Conservation (phyloP, 2,329 filamentous ascomycete species). For the Eutypella sp. region DNA sequence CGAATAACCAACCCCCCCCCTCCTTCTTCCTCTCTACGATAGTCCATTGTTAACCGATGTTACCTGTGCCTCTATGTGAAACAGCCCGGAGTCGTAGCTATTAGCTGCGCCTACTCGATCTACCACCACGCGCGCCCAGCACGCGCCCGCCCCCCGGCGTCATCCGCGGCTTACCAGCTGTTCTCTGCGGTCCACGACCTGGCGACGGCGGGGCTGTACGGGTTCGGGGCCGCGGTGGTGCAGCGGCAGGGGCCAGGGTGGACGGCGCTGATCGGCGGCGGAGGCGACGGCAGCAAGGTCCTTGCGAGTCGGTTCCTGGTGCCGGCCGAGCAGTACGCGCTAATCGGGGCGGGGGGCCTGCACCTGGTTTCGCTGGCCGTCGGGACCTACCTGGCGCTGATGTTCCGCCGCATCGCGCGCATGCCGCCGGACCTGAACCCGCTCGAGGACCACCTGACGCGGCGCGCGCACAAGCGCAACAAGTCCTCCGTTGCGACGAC, state of each 20-base stretch:
- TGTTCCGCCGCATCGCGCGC: conserved; percentile 75
- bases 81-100: conserved; percentile 69
- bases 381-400: conserved; percentile 68
- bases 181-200: conserved; percentile 74
- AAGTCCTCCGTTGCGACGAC: conserved; percentile 50
- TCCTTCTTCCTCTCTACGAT: neutral
- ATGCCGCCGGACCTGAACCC: conserved; percentile 96
- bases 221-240: conserved; percentile 46
- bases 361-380: conserved; percentile 67
- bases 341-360: conserved; percentile 58
- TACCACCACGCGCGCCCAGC: conserved; percentile 73
- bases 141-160: conserved; percentile 67
- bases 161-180: conserved; percentile 82
- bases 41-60: no score
- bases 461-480: conserved; percentile 72
- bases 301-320: conserved; percentile 56
- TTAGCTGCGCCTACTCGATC: conserved; percentile 71
- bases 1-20: neutral
- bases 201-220: conserved; percentile 49
- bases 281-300: conserved; percentile 33
- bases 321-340: conserved; percentile 62
- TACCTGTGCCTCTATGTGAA: neutral
- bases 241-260: conserved; percentile 48
- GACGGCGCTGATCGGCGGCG: conserved; percentile 57
- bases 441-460: conserved; percentile 78